Percentiles rank a stretch among this genome's conserved stretches.
Conservation (phyloP, 345 rosid genomes). For the Aurinia saxatilis region DNA sequence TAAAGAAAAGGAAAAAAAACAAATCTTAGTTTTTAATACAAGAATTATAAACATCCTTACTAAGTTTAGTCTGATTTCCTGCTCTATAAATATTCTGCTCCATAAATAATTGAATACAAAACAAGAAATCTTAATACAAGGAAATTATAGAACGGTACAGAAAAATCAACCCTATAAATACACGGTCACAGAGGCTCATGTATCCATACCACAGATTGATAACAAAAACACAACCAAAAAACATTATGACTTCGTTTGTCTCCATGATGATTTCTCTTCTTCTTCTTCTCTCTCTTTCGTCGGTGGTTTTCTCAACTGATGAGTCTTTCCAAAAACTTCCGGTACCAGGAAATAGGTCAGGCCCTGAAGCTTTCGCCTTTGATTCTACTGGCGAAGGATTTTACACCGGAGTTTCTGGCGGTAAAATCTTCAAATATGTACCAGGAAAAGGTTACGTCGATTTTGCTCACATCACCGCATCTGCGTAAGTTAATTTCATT, state of each 20-base stretch:
- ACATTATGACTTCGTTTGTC: constrained; percentile 16
- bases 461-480: constrained; percentile 10
- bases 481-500: constrained; percentile 16
- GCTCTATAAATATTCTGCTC: too few species aligned
- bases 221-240: constrained; percentile 1
- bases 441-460: constrained; percentile 16
- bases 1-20: too few species aligned
- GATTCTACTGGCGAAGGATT: constrained; percentile 26
- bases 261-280: neutral
- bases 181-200: neutral
- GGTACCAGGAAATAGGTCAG: constrained; percentile 19
- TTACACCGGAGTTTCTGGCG: constrained; percentile 39
- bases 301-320: neutral
- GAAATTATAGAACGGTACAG: neutral
- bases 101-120: neutral
- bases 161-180: constrained; percentile 13
- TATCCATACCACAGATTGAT: neutral
- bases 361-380: constrained; percentile 30
- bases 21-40: too few species aligned
- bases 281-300: constrained; percentile 19
- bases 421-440: constrained; percentile 30
- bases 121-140: neutral
- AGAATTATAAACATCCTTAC: neutral
- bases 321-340: constrained; percentile 15
- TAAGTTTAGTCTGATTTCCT: constrained; percentile 3